Evolutionary conservation across 495 filamentous ascomycete genomes (phyloP).

Genomic region (Penicillium chermesinum): DNA sequence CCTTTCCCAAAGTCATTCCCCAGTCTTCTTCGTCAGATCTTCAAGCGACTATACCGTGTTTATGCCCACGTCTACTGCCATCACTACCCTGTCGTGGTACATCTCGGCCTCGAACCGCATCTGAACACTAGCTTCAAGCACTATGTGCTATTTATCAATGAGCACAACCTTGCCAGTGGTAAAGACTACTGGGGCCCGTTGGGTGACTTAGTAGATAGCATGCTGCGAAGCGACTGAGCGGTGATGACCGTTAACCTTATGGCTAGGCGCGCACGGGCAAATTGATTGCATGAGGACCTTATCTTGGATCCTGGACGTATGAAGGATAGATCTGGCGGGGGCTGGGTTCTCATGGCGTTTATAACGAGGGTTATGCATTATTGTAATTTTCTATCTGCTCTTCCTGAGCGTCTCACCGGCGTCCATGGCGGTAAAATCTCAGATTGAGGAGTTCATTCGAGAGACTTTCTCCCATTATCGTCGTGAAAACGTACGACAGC

Average conservation of each 20-base stretch:
- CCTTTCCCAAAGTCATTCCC: constrained; percentile 94
- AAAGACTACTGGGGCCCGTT: constrained; percentile 99
- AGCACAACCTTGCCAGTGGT: constrained; percentile 79
- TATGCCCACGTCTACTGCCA: constrained; percentile 99
- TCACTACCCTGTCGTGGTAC: constrained; percentile 94
- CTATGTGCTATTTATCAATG: constrained; percentile 94
- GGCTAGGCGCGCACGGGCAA: constrained; percentile 7
- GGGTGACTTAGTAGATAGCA: constrained; percentile 93
- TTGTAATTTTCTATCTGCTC: constrained; percentile 4
- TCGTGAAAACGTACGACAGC: neutral
- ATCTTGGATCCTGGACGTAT: neutral
- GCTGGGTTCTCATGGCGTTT: constrained; percentile 26
- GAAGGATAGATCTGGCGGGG: constrained; percentile 4
- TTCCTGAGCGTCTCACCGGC: constrained; percentile 11
- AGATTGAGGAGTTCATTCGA: neutral
- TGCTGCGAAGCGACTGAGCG: constrained; percentile 82
- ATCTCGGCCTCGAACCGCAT: constrained; percentile 92
- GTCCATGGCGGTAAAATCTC: constrained; percentile 9
- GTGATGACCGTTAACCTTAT: neutral
- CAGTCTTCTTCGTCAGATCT: constrained; percentile 80
- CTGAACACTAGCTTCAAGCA: constrained; percentile 99
- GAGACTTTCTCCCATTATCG: neutral
- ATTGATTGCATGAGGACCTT: constrained; percentile 8
- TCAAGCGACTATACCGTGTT: constrained; percentile 97
- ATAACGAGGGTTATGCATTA: constrained; percentile 19